A percentile compares a stretch with the other conserved stretches of the same genome.
phyloP scores from a whole-genome alignment of 495 filamentous ascomycete genomes.

The Collariella sp. region DNA sequence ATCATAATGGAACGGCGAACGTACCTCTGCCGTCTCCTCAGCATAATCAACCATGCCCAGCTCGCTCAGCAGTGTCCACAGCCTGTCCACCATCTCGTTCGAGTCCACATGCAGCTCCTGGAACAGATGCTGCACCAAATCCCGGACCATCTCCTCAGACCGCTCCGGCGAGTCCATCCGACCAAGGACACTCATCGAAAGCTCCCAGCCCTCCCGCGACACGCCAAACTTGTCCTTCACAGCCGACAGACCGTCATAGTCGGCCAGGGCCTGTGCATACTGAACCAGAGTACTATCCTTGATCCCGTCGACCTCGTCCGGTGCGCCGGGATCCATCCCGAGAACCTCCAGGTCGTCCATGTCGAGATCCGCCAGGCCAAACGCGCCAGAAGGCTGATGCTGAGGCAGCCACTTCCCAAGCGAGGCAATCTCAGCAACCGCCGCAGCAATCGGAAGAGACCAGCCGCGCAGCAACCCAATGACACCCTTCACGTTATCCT shows the following conservation, averaged over 20 bases:
- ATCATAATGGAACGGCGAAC: not conserved
- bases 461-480: constrained; percentile 64
- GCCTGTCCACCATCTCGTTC: constrained; percentile 59
- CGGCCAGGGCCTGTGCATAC: constrained; percentile 56
- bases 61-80: constrained; percentile 60
- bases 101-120: constrained; percentile 55
- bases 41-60: constrained; percentile 64
- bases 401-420: constrained; percentile 65
- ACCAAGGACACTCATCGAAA: constrained; percentile 67
- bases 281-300: constrained; percentile 65
- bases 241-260: constrained; percentile 32
- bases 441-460: constrained; percentile 66
- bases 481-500: constrained; percentile 64
- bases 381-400: constrained; percentile 29
- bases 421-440: constrained; percentile 70
- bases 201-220: constrained; percentile 68
- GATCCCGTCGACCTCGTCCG: constrained; percentile 43
- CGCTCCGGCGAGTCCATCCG: constrained; percentile 58
- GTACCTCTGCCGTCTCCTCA: constrained; percentile 63
- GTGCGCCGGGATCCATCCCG: constrained; percentile 37
- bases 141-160: constrained; percentile 56
- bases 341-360: constrained; percentile 49
- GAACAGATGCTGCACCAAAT: constrained; percentile 49
- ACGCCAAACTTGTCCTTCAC: constrained; percentile 27
- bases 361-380: constrained; percentile 36